These are phyloP conservation scores for Globisporangium okanoganense DNA, from an alignment of 352 stramenopile species.

Conservation along the genomic window DNA sequence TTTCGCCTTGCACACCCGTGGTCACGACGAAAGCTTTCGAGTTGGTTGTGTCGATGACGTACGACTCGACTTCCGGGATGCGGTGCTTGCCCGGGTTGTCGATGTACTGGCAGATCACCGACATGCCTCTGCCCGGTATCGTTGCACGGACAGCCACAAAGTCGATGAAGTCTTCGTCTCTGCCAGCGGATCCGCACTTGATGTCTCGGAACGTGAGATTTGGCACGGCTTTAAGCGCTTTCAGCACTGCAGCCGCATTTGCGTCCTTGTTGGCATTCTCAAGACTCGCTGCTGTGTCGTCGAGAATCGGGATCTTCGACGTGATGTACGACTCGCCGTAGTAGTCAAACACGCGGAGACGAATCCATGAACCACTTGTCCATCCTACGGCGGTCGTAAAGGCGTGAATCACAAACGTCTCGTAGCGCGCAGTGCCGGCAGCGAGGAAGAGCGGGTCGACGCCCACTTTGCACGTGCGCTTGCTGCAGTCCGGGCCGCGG, in stretches of 20 bases:
- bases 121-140: slow-evolving; percentile 25
- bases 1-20: slow-evolving; percentile 29
- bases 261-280: neutral
- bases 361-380: slow-evolving; percentile 22
- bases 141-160: slow-evolving; percentile 19
- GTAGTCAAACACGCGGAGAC: slow-evolving; percentile 64
- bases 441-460: slow-evolving; percentile 64
- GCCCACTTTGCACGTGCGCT: slow-evolving; percentile 62
- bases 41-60: slow-evolving; percentile 15
- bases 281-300: slow-evolving; percentile 13
- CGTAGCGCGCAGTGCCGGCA: slow-evolving; percentile 27
- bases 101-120: slow-evolving; percentile 50
- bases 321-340: slow-evolving; percentile 69
- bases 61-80: slow-evolving; percentile 36
- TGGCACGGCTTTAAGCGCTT: slow-evolving; percentile 40
- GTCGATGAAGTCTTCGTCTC: no score
- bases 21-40: slow-evolving; percentile 27
- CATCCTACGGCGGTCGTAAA: neutral
- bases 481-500: slow-evolving; percentile 75
- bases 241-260: slow-evolving; percentile 17
- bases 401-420: slow-evolving; percentile 53
- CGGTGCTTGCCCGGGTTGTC: slow-evolving; percentile 54
- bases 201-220: slow-evolving; percentile 46
- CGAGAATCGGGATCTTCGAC: slow-evolving; percentile 35
- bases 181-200: slow-evolving; percentile 23